Conservation (phyloP, 2,329 filamentous ascomycete genomes). For the Orbilia blumenaviensis region DNA sequence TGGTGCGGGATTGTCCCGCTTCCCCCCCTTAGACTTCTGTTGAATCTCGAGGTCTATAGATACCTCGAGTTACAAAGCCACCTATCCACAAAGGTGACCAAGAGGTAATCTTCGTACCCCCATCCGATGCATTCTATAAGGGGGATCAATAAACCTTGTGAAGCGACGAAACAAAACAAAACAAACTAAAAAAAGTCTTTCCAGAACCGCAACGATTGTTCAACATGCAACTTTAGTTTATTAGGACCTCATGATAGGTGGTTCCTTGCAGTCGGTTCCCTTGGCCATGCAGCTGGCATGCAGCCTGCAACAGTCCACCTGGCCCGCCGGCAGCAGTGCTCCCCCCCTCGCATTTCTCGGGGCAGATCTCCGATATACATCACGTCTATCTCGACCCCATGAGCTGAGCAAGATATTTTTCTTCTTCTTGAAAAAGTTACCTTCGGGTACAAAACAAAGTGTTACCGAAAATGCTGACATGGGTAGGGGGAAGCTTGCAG, state of each 20-base stretch:
- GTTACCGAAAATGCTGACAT: slow-evolving; percentile 22
- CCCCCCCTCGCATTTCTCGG: slow-evolving; percentile 26
- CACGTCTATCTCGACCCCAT: slow-evolving; percentile 28
- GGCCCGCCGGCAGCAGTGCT: background rate
- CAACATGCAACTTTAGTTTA: too few relatives aligned
- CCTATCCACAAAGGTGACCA: background rate
- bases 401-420: background rate
- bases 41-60: background rate
- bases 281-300: slow-evolving; percentile 6
- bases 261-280: slow-evolving; percentile 42
- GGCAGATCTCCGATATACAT: slow-evolving; percentile 42
- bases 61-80: background rate
- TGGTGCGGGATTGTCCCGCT: background rate
- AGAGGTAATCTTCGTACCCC: background rate
- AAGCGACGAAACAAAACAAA: too few relatives aligned
- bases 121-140: background rate
- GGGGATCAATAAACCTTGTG: slow-evolving; percentile 2
- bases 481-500: background rate
- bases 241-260: slow-evolving; percentile 8
- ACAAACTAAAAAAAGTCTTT: too few relatives aligned
- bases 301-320: slow-evolving; percentile 20
- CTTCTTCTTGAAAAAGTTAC: slow-evolving; percentile 38
- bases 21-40: background rate
- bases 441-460: slow-evolving; percentile 48
- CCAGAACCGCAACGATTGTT: slow-evolving; percentile 1